phyloP scores from a whole-genome alignment of 495 filamentous ascomycete genomes.

The Mytilinidion resinicola region DNA sequence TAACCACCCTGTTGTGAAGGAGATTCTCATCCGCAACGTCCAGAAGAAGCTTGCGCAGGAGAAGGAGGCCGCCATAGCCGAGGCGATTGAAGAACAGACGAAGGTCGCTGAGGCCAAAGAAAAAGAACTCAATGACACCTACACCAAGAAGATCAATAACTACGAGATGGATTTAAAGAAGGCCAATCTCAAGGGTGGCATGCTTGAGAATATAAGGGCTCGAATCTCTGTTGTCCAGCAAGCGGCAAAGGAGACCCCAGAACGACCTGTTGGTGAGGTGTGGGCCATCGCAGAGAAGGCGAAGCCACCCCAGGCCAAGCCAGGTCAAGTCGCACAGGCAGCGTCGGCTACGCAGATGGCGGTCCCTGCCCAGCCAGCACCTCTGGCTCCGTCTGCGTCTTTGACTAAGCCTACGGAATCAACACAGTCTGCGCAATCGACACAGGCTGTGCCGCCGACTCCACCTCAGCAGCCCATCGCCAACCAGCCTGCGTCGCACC shows the following conservation, averaged over 20 bases:
- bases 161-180: conserved; percentile 57
- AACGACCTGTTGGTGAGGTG: conserved; percentile 73
- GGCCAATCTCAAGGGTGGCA: conserved; percentile 64
- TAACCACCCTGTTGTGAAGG: conserved; percentile 57
- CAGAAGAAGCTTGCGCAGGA: conserved; percentile 32
- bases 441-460: not conserved
- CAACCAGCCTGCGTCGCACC: not conserved
- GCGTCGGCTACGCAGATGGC: not conserved
- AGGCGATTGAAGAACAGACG: conserved; percentile 41
- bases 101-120: conserved; percentile 32
- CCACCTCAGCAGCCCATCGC: not conserved
- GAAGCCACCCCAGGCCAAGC: conserved; percentile 45
- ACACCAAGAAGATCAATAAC: conserved; percentile 47
- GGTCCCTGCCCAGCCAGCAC: not conserved
- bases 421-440: not conserved
- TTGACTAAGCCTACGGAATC: conserved; percentile 1
- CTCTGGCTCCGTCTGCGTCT: not conserved
- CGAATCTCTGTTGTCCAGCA: conserved; percentile 74
- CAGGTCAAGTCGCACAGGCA: conserved; percentile 7
- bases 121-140: conserved; percentile 37
- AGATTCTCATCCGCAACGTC: conserved; percentile 63
- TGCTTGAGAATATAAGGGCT: conserved; percentile 66
- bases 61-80: conserved; percentile 45
- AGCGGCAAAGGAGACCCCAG: conserved; percentile 75
- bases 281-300: conserved; percentile 72